Evolutionary conservation across 2,329 filamentous ascomycete species (phyloP), one percentile per base, ranked within the genome.

Genomic region (Fusarium temperatum): DNA sequence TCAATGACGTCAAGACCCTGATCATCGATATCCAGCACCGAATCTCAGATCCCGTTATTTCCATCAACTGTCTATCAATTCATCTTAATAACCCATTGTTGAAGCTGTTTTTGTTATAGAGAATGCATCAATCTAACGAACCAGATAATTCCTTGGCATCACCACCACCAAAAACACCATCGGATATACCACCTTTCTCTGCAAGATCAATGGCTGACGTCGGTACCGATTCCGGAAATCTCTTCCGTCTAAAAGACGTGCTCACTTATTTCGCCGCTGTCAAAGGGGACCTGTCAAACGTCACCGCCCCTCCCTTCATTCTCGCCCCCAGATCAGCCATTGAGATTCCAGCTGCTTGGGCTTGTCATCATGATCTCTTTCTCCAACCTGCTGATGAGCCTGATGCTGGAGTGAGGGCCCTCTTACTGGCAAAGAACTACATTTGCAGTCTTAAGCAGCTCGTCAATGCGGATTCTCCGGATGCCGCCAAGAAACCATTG

Each of bases 291-390:
- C 83, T 88, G 35, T 84, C 86, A 70, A 88, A 87, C 66, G 82
- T 88, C 65, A 87, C 87, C 3, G 86, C 85, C 3, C 87, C 87
- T 5, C 85, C 85, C 4, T 86, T 84, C 50, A 85, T 88, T 75
- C 82, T 88, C 26, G 84, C 84, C 1, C 81, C 84, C 3, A 85
- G 81, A 44, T 87, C 86, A 8, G 86, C 87, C 30, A 85, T 87
- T 63, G 87, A 88, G 77, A 85, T 86, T 48, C 86, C 85, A 68
- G 84, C 83, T 66, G 87, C 85, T 77, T 88, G 86, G 86, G 83
- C 83, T 3, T 70, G 66, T 18, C 66, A 70, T 8, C 67, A 70
- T 44, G 67, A 70, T 26, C 66, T 70, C n/a, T 70, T 70, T 22
- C 67, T 70, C 0, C 67, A 70, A 24, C 67, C 67, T 28, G 53